Evolutionary conservation across 192 early-diverging fungal genomes (phyloP).

Genomic region (Umbelopsis sp.): DNA sequence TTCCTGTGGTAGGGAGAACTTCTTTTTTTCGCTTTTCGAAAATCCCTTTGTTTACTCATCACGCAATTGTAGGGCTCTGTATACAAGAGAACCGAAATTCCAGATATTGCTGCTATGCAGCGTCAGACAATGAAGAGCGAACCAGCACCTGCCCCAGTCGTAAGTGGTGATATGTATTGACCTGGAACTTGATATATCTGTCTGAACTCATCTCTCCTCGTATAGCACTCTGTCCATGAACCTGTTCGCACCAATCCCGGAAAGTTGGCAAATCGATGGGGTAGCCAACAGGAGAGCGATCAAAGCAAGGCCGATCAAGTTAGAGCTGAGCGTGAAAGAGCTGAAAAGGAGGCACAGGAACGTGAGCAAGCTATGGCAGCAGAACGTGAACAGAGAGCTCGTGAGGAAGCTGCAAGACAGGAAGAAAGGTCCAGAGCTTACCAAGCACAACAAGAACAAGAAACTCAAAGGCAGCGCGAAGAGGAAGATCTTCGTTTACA

Average conservation of each 20-base stretch:
- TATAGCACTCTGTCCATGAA: slow-evolving; percentile 38
- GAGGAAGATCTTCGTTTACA: slow-evolving; percentile 14
- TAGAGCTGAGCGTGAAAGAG: slow-evolving; percentile 33
- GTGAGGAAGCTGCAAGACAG: slow-evolving; percentile 19
- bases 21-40: no score
- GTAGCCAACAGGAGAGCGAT: slow-evolving; percentile 12
- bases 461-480: slow-evolving; percentile 16
- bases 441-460: slow-evolving; percentile 27
- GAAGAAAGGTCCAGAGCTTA: slow-evolving; percentile 15
- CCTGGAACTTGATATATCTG: background rate
- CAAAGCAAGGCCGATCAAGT: slow-evolving; percentile 23
- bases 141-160: slow-evolving; percentile 33
- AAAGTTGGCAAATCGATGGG: slow-evolving; percentile 31
- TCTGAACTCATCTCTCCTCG: background rate
- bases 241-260: slow-evolving; percentile 41
- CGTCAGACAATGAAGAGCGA: slow-evolving; percentile 49
- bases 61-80: slow-evolving; percentile 45
- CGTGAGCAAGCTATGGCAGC: slow-evolving; percentile 19
- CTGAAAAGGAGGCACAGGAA: slow-evolving; percentile 33
- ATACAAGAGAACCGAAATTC: slow-evolving; percentile 59
- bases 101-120: slow-evolving; percentile 57
- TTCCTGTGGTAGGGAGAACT: slow-evolving; percentile 42
- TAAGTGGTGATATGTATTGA: background rate
- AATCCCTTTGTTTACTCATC: background rate
- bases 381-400: slow-evolving; percentile 17